These are phyloP conservation scores for Sugiyamaella grinbergsii DNA, from an alignment of 1,139 yeast genomes.

Conservation along the genomic window DNA sequence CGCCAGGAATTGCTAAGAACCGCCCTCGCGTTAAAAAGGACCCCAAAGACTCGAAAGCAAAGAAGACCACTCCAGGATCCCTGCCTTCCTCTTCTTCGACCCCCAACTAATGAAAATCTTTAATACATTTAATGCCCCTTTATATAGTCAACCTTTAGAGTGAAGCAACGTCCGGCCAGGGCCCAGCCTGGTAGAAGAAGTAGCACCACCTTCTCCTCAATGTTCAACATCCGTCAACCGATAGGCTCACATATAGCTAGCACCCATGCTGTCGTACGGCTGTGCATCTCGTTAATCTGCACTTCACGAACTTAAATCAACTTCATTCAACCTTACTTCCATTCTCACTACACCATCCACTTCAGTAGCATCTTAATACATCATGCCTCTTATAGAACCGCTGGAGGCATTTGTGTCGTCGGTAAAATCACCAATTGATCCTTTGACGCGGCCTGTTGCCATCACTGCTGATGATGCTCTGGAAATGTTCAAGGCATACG, in stretches of 20 bases:
- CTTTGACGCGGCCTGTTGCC: background rate
- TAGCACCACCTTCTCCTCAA: no score
- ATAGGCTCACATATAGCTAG: no score
- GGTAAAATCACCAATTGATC: constrained; percentile 5
- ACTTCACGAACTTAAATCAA: constrained; percentile 1
- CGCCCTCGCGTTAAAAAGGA: constrained; percentile 26
- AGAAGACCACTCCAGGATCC: constrained; percentile 11
- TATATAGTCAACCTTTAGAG: background rate
- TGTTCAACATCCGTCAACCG: no score
- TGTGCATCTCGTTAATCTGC: background rate
- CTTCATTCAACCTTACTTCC: background rate
- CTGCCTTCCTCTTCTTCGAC: background rate
- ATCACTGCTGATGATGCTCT: background rate
- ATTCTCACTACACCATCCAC: background rate
- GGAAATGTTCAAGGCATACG: constrained; percentile 1
- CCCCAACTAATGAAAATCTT: constrained; percentile 9
- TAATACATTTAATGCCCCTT: background rate
- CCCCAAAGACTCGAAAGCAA: constrained; percentile 8
- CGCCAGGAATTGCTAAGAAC: constrained; percentile 22
- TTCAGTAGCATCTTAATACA: background rate
- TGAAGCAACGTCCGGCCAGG: no score
- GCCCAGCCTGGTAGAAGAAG: background rate
- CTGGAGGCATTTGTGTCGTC: constrained; percentile 10
- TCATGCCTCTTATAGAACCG: constrained; percentile 13
- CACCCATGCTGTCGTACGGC: background rate